phyloP scores from a whole-genome alignment of 257 asterid genomes.

The Solanum sejunctum region DNA sequence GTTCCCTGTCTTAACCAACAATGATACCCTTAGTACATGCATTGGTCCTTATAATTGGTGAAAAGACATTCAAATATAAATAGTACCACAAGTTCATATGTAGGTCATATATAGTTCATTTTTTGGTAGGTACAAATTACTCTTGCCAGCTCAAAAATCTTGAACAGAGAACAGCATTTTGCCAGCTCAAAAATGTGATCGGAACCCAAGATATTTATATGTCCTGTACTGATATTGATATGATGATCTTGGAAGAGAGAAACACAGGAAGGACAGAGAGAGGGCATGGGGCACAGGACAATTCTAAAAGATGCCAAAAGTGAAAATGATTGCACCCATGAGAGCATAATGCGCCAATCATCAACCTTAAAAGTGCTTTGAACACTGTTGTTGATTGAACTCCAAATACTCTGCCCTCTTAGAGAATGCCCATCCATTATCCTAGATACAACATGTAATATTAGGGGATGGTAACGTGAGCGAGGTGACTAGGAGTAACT shows the following conservation, averaged over 20 bases:
- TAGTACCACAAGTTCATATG: background rate
- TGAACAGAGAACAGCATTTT: background rate
- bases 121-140: background rate
- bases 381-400: background rate
- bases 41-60: background rate
- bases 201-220: background rate
- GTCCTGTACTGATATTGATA: background rate
- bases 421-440: too few species aligned
- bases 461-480: too few species aligned
- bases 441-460: too few species aligned
- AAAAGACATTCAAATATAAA: background rate
- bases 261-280: background rate
- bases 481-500: too few species aligned
- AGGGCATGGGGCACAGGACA: background rate
- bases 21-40: background rate
- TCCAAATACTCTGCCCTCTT: background rate
- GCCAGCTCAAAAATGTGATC: background rate
- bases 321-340: background rate
- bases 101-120: background rate
- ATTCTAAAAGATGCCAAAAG: background rate
- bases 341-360: constrained; percentile 1
- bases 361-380: background rate
- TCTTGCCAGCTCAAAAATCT: background rate
- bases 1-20: background rate
- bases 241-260: background rate